Percentiles rank a stretch among this genome's conserved stretches.
These are phyloP conservation scores for Bocquillonia castaneifolia DNA, from an alignment of 441 rosid genomes.

Conservation along the genomic window DNA sequence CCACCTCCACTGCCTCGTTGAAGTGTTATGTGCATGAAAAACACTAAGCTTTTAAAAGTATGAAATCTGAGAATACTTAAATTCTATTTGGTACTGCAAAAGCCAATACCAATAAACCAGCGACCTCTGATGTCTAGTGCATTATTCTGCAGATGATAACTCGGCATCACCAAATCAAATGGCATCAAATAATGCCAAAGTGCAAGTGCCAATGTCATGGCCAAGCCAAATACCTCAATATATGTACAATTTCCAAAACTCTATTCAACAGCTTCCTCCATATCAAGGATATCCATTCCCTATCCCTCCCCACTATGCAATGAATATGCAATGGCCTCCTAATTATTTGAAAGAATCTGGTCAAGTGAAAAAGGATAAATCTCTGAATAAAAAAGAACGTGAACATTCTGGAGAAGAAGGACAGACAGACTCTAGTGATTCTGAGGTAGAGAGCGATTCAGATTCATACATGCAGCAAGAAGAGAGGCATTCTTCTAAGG, in stretches of 20 bases:
- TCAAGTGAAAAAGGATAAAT: constrained; percentile 35
- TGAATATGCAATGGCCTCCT: constrained; percentile 46
- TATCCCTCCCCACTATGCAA: constrained; percentile 40
- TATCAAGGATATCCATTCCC: constrained; percentile 75
- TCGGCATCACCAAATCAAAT: constrained; percentile 30
- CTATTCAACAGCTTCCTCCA: constrained; percentile 42
- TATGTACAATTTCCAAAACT: constrained; percentile 48
- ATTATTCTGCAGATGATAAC: constrained; percentile 43
- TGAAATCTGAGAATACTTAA: not conserved
- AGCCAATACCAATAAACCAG: not conserved
- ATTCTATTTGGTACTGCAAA: not conserved
- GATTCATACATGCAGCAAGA: constrained; percentile 41
- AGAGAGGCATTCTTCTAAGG: constrained; percentile 39
- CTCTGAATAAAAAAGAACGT: constrained; percentile 33
- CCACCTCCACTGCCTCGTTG: not conserved
- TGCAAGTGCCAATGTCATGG: constrained; percentile 60
- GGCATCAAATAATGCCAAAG: constrained; percentile 32
- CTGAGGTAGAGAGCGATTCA: constrained; percentile 45
- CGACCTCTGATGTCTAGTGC: constrained; percentile 18
- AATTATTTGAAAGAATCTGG: constrained; percentile 26
- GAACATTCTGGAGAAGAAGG: constrained; percentile 42
- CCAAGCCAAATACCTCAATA: constrained; percentile 62
- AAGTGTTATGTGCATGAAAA: not conserved
- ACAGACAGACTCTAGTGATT: constrained; percentile 44
- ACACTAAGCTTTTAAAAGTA: too few relatives aligned